Percentiles rank a stretch among this genome's conserved stretches.
phyloP scores from a whole-genome alignment of 805 yeast genomes.

The Candida pini region DNA sequence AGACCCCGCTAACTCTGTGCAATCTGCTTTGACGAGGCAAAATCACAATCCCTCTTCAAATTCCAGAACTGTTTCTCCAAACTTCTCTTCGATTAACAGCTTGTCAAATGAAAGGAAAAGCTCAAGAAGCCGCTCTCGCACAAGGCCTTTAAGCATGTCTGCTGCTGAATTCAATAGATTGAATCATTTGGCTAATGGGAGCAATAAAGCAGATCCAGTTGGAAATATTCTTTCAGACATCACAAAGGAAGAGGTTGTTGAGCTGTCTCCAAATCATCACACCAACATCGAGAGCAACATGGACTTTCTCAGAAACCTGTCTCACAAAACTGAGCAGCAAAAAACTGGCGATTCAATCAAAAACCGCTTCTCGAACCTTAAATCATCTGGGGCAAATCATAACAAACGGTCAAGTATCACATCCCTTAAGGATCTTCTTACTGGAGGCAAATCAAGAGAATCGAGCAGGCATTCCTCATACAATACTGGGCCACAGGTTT shows the following conservation, averaged over 20 bases:
- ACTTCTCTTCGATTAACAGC: background rate
- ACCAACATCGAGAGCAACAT: conserved; percentile 31
- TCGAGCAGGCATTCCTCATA: conserved; percentile 18
- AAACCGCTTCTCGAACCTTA: conserved; percentile 11
- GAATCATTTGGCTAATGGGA: conserved; percentile 6
- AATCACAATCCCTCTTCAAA: conserved; percentile 7
- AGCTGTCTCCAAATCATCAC: conserved; percentile 26
- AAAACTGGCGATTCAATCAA: conserved; percentile 23
- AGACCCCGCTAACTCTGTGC: conserved; percentile 3
- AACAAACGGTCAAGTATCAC: conserved; percentile 31
- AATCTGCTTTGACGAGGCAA: conserved; percentile 1
- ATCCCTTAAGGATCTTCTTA: conserved; percentile 29
- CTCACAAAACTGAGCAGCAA: conserved; percentile 14
- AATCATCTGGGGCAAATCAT: conserved; percentile 15
- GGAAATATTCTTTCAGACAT: conserved; percentile 26
- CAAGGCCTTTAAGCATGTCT: conserved; percentile 34
- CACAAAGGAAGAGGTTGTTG: conserved; percentile 28
- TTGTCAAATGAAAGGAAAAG: background rate
- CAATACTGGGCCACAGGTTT: conserved; percentile 13
- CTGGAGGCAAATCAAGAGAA: conserved; percentile 28
- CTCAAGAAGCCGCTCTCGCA: conserved; percentile 1
- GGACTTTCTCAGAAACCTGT: conserved; percentile 32
- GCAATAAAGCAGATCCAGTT: conserved; percentile 8
- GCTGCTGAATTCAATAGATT: conserved; percentile 18
- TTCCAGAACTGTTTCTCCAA: background rate